Percentiles rank a stretch among this genome's conserved stretches.
Conservation (phyloP, 2,329 filamentous ascomycete species). For the Bipolaris oryzae region DNA sequence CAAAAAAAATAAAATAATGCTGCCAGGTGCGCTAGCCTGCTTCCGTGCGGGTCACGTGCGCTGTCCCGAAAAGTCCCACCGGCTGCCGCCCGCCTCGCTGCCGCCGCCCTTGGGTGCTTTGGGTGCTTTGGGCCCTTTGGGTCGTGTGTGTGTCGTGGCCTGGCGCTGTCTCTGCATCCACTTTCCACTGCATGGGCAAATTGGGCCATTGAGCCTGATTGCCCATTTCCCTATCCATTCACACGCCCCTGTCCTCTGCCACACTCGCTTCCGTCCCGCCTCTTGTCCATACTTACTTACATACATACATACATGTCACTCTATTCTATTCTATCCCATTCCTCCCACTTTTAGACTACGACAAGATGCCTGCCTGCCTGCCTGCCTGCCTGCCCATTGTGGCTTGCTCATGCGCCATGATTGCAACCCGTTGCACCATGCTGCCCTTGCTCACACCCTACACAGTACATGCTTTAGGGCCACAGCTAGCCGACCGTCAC, state of each 20-base stretch:
- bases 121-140: too few relatives aligned
- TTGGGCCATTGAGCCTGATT: conserved; percentile 26
- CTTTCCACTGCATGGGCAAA: not conserved
- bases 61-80: not conserved
- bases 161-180: not conserved
- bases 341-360: not conserved
- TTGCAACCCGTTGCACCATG: conserved; percentile 5
- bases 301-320: too few relatives aligned
- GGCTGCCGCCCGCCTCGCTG: conserved; percentile 12
- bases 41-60: conserved; percentile 8
- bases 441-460: not conserved
- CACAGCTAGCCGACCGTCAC: too few relatives aligned
- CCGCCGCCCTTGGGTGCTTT: too few relatives aligned
- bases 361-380: not conserved
- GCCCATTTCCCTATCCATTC: conserved; percentile 14
- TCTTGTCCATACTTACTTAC: too few relatives aligned
- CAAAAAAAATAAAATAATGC: conserved; percentile 2
- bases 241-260: conserved; percentile 6
- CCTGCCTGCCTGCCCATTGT: not conserved
- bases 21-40: not conserved
- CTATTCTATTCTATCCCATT: too few relatives aligned
- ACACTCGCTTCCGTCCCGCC: not conserved
- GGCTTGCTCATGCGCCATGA: conserved; percentile 8
- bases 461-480: not conserved
- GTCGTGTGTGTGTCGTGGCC: too few relatives aligned